A percentile compares a stretch with the other conserved stretches of the same genome.
Evolutionary conservation across 2,329 filamentous ascomycete species (phyloP).

Genomic region (Keithomyces neogunnii): DNA sequence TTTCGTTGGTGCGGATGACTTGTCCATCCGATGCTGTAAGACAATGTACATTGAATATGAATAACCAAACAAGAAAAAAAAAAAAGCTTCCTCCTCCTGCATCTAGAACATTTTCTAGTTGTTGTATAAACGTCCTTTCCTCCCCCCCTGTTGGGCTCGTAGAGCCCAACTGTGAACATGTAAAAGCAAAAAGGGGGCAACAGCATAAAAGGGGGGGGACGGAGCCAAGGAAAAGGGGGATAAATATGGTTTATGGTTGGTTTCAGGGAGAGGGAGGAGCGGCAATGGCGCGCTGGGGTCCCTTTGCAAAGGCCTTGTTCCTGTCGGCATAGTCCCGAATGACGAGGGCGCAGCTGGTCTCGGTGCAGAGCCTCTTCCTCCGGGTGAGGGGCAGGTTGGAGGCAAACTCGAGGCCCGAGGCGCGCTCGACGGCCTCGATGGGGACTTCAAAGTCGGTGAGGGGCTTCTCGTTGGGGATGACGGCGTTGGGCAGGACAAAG

Average conservation of each 20-base stretch:
- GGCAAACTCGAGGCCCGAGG: conserved; percentile 87
- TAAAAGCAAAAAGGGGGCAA: too few relatives aligned
- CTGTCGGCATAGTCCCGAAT: conserved; percentile 68
- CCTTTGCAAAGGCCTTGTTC: conserved; percentile 50
- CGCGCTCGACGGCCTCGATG: conserved; percentile 83
- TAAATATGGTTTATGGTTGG: background rate
- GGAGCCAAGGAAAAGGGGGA: background rate
- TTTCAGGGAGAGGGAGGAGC: background rate
- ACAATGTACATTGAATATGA: too few relatives aligned
- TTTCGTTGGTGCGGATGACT: too few relatives aligned
- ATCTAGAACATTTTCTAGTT: too few relatives aligned
- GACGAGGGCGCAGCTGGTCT: conserved; percentile 74
- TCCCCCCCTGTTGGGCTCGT: too few relatives aligned
- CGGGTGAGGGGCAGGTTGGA: conserved; percentile 65
- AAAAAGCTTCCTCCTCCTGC: too few relatives aligned
- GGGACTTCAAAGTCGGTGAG: conserved; percentile 92
- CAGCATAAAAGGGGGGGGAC: background rate
- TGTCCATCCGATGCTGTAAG: too few relatives aligned
- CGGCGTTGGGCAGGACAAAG: conserved; percentile 89
- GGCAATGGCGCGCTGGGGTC: conserved; percentile 12
- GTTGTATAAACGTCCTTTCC: too few relatives aligned
- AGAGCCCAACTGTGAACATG: too few relatives aligned
- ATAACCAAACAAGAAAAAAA: too few relatives aligned
- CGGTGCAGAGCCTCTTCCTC: conserved; percentile 73
- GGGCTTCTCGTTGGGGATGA: conserved; percentile 79